phyloP scores from a whole-genome alignment of 306 rosid species.

The Amphicarpaea edgeworthii region DNA sequence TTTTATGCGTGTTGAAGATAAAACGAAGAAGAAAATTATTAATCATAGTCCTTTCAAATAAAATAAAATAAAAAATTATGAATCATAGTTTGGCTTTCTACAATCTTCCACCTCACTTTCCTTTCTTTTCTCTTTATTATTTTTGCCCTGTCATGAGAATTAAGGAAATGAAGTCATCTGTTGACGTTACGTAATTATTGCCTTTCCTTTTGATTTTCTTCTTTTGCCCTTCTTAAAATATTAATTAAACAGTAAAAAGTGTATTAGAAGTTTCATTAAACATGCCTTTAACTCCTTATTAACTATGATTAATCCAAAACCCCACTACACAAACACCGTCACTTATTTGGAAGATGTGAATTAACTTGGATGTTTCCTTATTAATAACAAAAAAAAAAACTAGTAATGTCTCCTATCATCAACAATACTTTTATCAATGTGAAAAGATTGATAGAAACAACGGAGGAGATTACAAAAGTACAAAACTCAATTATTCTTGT shows the following conservation, averaged over 20 bases:
- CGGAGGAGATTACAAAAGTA: slow-evolving; percentile 41
- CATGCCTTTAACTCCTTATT: slow-evolving; percentile 33
- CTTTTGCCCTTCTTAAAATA: background rate
- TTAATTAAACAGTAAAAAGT: slow-evolving; percentile 22
- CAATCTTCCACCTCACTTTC: background rate
- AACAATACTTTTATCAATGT: slow-evolving; percentile 20
- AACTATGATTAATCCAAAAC: slow-evolving; percentile 20
- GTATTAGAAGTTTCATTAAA: slow-evolving; percentile 32
- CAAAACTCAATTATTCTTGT: slow-evolving; percentile 45
- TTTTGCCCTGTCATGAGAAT: background rate
- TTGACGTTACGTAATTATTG: slow-evolving; percentile 10
- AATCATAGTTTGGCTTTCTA: background rate
- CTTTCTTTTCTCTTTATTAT: background rate
- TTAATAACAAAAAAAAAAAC: background rate
- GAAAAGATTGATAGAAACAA: slow-evolving; percentile 38
- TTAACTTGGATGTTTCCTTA: slow-evolving; percentile 44
- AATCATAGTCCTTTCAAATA: background rate
- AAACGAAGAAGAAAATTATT: background rate
- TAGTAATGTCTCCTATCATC: slow-evolving; percentile 43
- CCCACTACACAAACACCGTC: slow-evolving; percentile 28
- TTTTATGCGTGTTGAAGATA: background rate
- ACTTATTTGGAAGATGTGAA: slow-evolving; percentile 33
- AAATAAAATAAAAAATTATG: too few relatives aligned
- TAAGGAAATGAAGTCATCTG: background rate
- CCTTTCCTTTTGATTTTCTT: background rate